These are phyloP conservation scores for Fusarium protoensiforme DNA, from an alignment of 2,329 filamentous ascomycete species.

Conservation along the genomic window DNA sequence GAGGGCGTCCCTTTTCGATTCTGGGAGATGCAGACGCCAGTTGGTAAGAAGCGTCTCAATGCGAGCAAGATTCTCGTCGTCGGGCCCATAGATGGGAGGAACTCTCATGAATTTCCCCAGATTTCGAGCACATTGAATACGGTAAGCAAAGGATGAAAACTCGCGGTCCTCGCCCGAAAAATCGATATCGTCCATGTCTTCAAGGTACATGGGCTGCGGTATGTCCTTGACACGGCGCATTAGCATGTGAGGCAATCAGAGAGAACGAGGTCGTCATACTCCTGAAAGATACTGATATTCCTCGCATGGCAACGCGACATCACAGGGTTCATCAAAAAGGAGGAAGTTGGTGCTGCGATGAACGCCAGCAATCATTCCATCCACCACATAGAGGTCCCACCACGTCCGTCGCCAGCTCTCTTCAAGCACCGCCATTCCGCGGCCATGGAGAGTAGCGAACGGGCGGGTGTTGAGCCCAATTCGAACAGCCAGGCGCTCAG, in stretches of 20 bases:
- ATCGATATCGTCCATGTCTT: conserved; percentile 81
- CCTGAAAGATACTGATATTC: conserved; percentile 75
- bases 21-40: conserved; percentile 84
- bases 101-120: conserved; percentile 78
- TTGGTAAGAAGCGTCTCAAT: conserved; percentile 70
- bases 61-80: conserved; percentile 62
- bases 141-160: conserved; percentile 88
- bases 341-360: conserved; percentile 77
- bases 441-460: conserved; percentile 73
- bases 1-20: conserved; percentile 76
- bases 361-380: conserved; percentile 86
- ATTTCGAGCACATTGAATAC: conserved; percentile 83
- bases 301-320: conserved; percentile 83
- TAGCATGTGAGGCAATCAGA: conserved; percentile 11
- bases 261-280: conserved; percentile 53
- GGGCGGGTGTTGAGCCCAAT: conserved; percentile 78
- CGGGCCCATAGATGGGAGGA: conserved; percentile 61
- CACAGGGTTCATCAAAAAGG: conserved; percentile 73
- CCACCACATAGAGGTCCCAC: conserved; percentile 87
- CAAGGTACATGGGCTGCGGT: conserved; percentile 69
- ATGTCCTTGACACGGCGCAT: conserved; percentile 57
- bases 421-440: conserved; percentile 74
- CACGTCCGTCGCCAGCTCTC: conserved; percentile 90
- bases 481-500: conserved; percentile 78
- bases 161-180: conserved; percentile 76